Conservation (phyloP, 352 stramenopile species). For the Pythium rishiriense region DNA sequence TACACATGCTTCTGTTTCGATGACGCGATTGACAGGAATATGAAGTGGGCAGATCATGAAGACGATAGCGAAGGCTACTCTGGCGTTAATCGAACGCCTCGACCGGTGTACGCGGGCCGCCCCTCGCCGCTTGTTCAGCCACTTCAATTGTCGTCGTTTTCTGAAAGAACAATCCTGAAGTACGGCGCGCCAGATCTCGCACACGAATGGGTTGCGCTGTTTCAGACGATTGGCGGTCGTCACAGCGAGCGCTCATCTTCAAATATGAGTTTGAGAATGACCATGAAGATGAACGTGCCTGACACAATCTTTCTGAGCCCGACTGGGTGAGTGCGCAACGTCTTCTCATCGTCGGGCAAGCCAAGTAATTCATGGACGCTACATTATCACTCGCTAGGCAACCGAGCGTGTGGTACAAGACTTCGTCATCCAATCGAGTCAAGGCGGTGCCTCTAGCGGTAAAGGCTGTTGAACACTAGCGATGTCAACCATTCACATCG, state of each 20-base stretch:
- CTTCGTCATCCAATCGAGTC: slow-evolving; percentile 41
- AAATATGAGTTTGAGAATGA: background rate
- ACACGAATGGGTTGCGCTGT: slow-evolving; percentile 60
- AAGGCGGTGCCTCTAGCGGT: slow-evolving; percentile 46
- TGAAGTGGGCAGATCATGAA: slow-evolving; percentile 4
- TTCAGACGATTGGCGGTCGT: slow-evolving; percentile 42
- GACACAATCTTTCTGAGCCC: slow-evolving; percentile 64
- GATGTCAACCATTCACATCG: background rate
- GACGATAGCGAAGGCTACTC: background rate
- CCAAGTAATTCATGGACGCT: background rate
- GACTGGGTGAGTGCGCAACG: slow-evolving; percentile 34
- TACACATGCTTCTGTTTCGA: background rate
- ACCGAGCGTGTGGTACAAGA: slow-evolving; percentile 64
- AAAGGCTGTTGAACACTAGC: background rate
- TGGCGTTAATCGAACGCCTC: background rate
- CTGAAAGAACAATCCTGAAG: slow-evolving; percentile 27
- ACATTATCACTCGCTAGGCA: too few relatives aligned
- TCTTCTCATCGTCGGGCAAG: background rate
- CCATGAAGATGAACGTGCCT: slow-evolving; percentile 55
- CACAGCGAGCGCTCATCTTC: background rate
- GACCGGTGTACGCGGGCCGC: slow-evolving; percentile 44
- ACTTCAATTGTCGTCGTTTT: slow-evolving; percentile 40
- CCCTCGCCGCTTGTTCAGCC: slow-evolving; percentile 60
- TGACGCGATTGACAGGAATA: background rate
- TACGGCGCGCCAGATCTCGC: slow-evolving; percentile 46